Conservation (phyloP, 306 rosid genomes). For the Medicago arabica region DNA sequence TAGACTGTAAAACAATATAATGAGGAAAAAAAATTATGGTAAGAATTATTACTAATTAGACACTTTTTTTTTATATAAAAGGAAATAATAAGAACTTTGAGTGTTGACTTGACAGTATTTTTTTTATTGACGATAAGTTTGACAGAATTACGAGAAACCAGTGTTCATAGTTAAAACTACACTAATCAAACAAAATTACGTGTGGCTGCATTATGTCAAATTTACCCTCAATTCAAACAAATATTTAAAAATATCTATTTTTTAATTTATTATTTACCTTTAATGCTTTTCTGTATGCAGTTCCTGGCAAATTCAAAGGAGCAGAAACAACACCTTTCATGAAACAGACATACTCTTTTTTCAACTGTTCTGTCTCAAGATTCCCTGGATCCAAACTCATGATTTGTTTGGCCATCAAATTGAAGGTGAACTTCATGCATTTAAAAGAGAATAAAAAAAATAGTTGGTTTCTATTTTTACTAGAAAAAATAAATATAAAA, state of each 20-base stretch:
- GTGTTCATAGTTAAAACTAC: neutral
- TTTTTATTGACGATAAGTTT: too few species aligned
- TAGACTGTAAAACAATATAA: conserved; percentile 38
- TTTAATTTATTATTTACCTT: conserved; percentile 52
- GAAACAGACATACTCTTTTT: conserved; percentile 79
- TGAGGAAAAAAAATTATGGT: too few species aligned
- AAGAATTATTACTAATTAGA: too few species aligned
- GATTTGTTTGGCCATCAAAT: conserved; percentile 84
- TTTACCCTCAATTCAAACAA: too few species aligned
- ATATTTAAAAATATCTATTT: too few species aligned
- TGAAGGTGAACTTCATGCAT: conserved; percentile 80
- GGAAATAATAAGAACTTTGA: too few species aligned
- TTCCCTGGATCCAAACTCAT: conserved; percentile 92
- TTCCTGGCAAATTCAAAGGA: conserved; percentile 88
- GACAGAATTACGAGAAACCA: too few species aligned
- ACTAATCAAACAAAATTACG: neutral
- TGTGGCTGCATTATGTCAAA: too few species aligned
- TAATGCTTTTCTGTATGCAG: conserved; percentile 80
- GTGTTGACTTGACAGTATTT: too few species aligned
- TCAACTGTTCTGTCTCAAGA: conserved; percentile 77
- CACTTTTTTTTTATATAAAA: too few species aligned
- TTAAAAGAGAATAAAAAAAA: neutral
- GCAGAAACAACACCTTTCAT: conserved; percentile 91
- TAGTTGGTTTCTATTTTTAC: neutral
- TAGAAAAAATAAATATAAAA: neutral